phyloP scores from a whole-genome alignment of 202 grass and related monocot genomes.

The Saccharum hybrid region DNA sequence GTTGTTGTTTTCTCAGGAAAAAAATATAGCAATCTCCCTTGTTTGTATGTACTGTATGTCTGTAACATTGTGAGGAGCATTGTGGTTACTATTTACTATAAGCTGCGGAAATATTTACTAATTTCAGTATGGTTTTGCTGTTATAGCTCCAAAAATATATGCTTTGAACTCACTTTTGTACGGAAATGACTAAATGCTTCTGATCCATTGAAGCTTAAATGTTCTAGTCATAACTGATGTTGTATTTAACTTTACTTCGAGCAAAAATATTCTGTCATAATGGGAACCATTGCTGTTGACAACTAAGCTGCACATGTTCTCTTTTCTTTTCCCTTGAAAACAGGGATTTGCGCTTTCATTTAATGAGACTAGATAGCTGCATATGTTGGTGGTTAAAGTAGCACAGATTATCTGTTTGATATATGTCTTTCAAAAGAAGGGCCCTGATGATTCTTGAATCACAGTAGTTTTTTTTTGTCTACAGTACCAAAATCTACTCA shows the following conservation, averaged over 20 bases:
- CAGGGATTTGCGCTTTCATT: background rate
- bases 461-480: background rate
- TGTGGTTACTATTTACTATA: conserved; percentile 22
- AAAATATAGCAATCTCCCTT: background rate
- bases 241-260: background rate
- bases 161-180: background rate
- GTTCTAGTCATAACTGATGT: background rate
- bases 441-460: background rate
- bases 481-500: background rate
- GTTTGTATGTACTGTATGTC: background rate
- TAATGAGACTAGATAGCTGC: background rate
- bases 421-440: background rate
- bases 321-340: background rate
- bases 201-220: background rate
- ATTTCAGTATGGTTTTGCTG: background rate
- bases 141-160: background rate
- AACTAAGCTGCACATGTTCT: background rate
- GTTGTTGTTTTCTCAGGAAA: no score
- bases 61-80: background rate
- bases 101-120: conserved; percentile 21
- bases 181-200: background rate
- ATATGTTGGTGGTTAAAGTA: conserved; percentile 7
- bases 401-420: background rate
- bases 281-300: background rate
- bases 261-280: background rate